Base-by-base conservation (phyloP, 345 rosid genomes). In the Eucalyptus cloeziana region DNA sequence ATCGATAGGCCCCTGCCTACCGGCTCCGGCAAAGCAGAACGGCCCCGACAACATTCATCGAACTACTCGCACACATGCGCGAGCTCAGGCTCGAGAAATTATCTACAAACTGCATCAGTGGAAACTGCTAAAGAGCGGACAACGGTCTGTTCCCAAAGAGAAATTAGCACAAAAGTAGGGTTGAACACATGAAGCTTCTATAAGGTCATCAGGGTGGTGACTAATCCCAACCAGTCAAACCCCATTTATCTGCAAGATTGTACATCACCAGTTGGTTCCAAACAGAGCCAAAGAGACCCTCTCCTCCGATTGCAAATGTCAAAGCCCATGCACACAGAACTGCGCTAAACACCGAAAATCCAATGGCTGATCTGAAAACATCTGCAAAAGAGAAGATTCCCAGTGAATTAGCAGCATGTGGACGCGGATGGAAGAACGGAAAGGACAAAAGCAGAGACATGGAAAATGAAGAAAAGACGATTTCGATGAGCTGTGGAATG, bases 201-300 rank as follows among this genome's bases (percentile, higher is more conserved):
- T 25, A 3, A 45, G 49, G 52, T 14, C 13, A 79, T 33, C 47
- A 71, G 31, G 50, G 33, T 79, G 86, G 86, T 52, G 64, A 15
- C 91, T 89, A 89, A 33, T 89, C 87, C 95, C 95, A 94, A 81
- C 98, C 97, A n/a, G 99, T 94, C 90, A 97, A 92, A 85, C 98
- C 99, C 88, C 96, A 91, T 90, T 93, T 94, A 52, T 96, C 98
- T 49, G 99, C 99, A 88, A 97, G 96, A 49, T 96, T 97, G 92
- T 97, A 98, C 99, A 98, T 95, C 80, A 97, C 96, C 54, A 98
- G 96, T 91, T 98, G 90, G 94, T 96, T 92, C 98, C 98, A 98
- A 47, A 92, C 91, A 62, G 95, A 91, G 50, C 99, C 99, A 17
- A 98, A 96, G 49, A 98, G 95, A 10, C 87, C 79, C 91, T 96